phyloP scores from a whole-genome alignment of 2,329 filamentous ascomycete species.

The Thermothelomyces thermophilus region DNA sequence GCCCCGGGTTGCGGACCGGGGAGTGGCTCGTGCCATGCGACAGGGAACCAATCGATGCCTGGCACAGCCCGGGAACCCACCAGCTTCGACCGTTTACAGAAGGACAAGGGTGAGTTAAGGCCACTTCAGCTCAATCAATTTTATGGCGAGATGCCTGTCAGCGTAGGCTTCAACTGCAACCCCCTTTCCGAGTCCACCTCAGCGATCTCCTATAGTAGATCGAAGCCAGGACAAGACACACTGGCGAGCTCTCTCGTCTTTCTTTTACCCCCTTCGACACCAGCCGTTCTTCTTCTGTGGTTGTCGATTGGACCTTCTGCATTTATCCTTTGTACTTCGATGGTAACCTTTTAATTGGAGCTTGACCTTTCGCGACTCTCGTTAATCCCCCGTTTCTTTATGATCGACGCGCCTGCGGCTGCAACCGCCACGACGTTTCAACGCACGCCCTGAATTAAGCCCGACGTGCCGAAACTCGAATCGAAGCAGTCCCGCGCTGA shows the following conservation, averaged over 20 bases:
- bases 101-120: constrained; percentile 19
- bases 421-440: constrained; percentile 11
- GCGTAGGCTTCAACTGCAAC: constrained; percentile 18
- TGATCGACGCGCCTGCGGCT: constrained; percentile 15
- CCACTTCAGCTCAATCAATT: constrained; percentile 24
- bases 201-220: constrained; percentile 14
- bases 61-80: neutral
- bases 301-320: constrained; percentile 14
- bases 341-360: constrained; percentile 35
- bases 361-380: constrained; percentile 37
- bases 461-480: neutral
- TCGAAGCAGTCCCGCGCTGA: neutral
- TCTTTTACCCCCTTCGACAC: constrained; percentile 3
- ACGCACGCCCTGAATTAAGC: constrained; percentile 3
- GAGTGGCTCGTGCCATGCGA: neutral
- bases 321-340: constrained; percentile 21
- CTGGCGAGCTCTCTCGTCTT: constrained; percentile 12
- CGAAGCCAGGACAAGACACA: constrained; percentile 15
- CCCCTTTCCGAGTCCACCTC: constrained; percentile 16
- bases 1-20: neutral
- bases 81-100: constrained; percentile 9
- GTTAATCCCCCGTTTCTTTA: constrained; percentile 29
- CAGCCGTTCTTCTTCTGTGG: constrained; percentile 12
- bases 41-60: neutral
- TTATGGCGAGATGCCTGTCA: constrained; percentile 14